A percentile compares a stretch with the other conserved stretches of the same genome.
These are phyloP conservation scores for Daldinia decipiens DNA, from an alignment of 495 filamentous ascomycete genomes.

Conservation along the genomic window DNA sequence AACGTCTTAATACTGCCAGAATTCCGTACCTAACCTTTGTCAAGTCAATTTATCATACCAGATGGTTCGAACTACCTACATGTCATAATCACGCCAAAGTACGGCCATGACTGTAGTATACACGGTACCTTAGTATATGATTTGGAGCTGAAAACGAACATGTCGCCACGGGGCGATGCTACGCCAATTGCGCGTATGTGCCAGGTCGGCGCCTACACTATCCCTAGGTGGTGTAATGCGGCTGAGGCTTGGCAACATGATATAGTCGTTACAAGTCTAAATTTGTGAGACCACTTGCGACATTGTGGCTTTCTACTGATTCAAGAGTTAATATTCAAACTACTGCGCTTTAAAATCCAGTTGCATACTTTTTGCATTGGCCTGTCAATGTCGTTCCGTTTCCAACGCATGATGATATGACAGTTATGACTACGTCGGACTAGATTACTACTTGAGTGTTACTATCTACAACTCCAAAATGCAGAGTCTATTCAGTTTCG, in stretches of 20 bases:
- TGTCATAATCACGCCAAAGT: neutral
- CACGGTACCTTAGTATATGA: neutral
- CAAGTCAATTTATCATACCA: neutral
- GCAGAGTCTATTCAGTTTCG: neutral
- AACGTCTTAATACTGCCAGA: neutral
- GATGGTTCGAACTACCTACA: neutral
- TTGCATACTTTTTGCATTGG: neutral
- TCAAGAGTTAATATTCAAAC: neutral
- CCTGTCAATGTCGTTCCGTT: neutral
- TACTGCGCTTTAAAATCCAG: neutral
- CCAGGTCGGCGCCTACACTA: neutral
- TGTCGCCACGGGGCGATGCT: conserved; percentile 1
- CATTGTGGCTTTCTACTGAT: neutral
- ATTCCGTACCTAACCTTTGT: neutral
- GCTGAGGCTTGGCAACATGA: neutral
- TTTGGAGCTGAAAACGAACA: neutral
- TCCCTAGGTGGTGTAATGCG: neutral
- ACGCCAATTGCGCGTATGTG: neutral
- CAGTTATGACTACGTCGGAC: neutral
- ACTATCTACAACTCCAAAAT: neutral
- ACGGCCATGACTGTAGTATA: neutral
- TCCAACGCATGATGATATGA: neutral
- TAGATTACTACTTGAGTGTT: neutral
- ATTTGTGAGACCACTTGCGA: neutral
- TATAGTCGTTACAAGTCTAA: neutral